phyloP scores from a whole-genome alignment of 2,329 filamentous ascomycete genomes.

The Pseudogymnoascus sp. region DNA sequence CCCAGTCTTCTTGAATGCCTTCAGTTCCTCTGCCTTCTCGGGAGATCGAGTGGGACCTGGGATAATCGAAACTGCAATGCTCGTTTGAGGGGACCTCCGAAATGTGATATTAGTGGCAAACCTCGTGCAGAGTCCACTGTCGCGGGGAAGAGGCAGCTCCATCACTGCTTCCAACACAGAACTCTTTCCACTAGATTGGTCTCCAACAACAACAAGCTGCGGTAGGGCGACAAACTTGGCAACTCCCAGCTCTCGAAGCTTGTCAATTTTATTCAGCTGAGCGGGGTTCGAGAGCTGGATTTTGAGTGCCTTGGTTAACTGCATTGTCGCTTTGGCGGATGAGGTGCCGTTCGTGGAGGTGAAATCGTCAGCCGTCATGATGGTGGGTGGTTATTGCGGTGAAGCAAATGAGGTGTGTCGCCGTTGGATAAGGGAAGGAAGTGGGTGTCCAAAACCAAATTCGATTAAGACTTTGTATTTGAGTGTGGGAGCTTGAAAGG shows the following conservation, averaged over 20 bases:
- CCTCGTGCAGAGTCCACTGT: constrained; percentile 33
- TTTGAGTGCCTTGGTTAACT: not conserved
- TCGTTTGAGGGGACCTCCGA: constrained; percentile 19
- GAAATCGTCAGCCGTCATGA: not conserved
- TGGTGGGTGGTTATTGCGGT: not conserved
- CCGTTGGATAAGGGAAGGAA: not conserved
- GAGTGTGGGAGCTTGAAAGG: not conserved
- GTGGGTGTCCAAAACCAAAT: not conserved
- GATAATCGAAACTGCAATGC: constrained; percentile 22
- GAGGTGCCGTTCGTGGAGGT: not conserved
- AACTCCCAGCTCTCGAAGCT: constrained; percentile 18
- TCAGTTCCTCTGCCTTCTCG: not conserved
- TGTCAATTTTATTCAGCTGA: constrained; percentile 18
- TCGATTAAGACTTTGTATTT: not conserved
- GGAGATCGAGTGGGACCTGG: constrained; percentile 1
- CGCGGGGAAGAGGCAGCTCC: constrained; percentile 32
- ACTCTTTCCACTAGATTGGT: constrained; percentile 33
- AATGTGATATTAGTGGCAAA: constrained; percentile 36
- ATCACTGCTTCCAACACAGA: constrained; percentile 30
- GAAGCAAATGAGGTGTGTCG: not conserved
- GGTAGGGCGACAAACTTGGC: constrained; percentile 18
- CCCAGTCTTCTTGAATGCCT: constrained; percentile 6
- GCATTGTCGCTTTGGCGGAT: not conserved
- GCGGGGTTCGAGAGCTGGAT: not conserved
- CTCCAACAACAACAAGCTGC: constrained; percentile 32